Conservation (phyloP, 2,329 filamentous ascomycete species). For the Neoarthrinium moseri region DNA sequence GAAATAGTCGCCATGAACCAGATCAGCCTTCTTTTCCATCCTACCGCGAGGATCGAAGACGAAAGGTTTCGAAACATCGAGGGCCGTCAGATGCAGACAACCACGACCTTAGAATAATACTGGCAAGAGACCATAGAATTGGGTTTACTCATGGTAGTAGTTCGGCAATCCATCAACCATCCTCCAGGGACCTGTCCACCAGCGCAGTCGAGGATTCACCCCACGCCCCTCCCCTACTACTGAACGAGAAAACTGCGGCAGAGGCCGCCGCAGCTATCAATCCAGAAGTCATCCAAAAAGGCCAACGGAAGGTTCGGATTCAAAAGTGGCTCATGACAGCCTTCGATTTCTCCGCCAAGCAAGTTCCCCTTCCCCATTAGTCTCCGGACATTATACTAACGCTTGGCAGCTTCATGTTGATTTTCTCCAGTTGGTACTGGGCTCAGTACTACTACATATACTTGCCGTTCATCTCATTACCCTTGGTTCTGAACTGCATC, state of each 20-base stretch:
- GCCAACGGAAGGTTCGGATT: slow-evolving; percentile 15
- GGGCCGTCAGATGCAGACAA: too few relatives aligned
- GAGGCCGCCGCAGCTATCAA: slow-evolving; percentile 13
- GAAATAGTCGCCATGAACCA: too few relatives aligned
- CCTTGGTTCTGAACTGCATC: slow-evolving; percentile 36
- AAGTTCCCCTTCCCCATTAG: slow-evolving; percentile 4
- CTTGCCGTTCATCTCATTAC: slow-evolving; percentile 44
- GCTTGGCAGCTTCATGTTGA: slow-evolving; percentile 16
- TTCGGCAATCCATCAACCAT: too few relatives aligned
- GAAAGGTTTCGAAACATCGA: too few relatives aligned
- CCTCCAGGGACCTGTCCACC: too few relatives aligned
- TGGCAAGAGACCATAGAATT: too few relatives aligned
- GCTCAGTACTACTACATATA: slow-evolving; percentile 43
- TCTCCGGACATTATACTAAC: slow-evolving; percentile 8
- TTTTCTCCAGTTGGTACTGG: slow-evolving; percentile 33
- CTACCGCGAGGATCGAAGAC: too few relatives aligned
- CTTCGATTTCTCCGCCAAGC: slow-evolving; percentile 15
- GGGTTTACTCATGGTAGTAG: too few relatives aligned
- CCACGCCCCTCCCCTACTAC: slow-evolving; percentile 12
- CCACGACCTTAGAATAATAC: too few relatives aligned
- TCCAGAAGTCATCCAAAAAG: slow-evolving; percentile 14
- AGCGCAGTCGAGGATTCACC: too few relatives aligned
- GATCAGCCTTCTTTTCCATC: too few relatives aligned
- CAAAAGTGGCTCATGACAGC: slow-evolving; percentile 16
- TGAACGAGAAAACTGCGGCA: slow-evolving; percentile 13